Evolutionary conservation across 1,139 yeast genomes (phyloP), one percentile per base, ranked within the genome.

Genomic region (Magnusiomyces fungicola): DNA sequence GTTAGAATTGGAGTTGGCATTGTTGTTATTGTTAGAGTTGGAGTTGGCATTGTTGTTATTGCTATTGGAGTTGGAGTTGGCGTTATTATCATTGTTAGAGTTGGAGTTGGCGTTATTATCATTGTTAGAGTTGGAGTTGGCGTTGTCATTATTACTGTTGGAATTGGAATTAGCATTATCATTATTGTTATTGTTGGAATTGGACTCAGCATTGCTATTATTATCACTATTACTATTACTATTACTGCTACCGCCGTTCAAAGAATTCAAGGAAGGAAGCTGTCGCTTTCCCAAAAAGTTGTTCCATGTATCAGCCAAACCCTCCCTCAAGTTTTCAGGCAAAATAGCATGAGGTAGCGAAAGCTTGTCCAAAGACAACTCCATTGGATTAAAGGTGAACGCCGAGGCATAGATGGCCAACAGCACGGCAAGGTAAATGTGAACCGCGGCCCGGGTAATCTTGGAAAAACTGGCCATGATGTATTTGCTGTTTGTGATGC

Each of bases 131-230:
- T 44, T 27, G 36, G 42, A 27, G 24, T 45, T 33, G 44, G 37
- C 29, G 48, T 43, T 32, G 48, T 48, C 48, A 32, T 48, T 39
- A 44, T 47, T 49, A 29, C 27, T 30, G 12, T 23, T 22, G 24
- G 18, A 16, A 24, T 42, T 29, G 19, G 10, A 7, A 29, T 42
- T 19, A 25, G 23, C n/a, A 5, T 14, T 21, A 7, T 41, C 21
- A n/a, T 25, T 4, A 18, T 29, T 16, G 12, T 30, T 12, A 27
- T 33, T 38, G 18, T 23, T 22, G 34, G 18, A 18, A 32, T 29
- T 42, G 22, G 10, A 6, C 7, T 42, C 24, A 24, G 18, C n/a
- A n/a, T 19, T 27, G 21, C 30, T 29, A 22, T 25, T 12, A 27
- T 29, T 16, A n/a, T 30, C 16, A 42, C 29, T 42, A 19, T 16